Conservation (phyloP, 2,329 filamentous ascomycete species). For the Claviceps digitariae region DNA sequence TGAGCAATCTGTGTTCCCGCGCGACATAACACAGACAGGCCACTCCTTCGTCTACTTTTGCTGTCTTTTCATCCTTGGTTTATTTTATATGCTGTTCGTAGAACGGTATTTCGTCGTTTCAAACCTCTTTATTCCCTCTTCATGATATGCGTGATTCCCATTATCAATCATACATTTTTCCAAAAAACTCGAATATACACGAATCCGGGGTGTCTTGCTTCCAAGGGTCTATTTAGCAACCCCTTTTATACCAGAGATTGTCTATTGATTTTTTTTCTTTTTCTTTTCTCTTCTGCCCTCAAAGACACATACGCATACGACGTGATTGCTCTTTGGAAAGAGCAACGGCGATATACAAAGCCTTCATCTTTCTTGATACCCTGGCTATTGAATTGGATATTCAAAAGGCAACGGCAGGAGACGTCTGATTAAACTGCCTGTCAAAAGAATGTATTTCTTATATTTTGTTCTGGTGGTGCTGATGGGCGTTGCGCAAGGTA, state of each 20-base stretch:
- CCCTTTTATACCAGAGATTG: too few species aligned
- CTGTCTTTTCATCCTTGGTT: neutral
- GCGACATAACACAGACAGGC: too few species aligned
- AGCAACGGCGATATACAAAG: neutral
- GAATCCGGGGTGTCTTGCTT: too few species aligned
- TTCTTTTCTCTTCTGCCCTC: neutral
- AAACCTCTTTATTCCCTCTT: too few species aligned
- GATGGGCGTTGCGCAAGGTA: slow-evolving; percentile 33
- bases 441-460: slow-evolving; percentile 34
- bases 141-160: neutral
- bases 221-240: too few species aligned
- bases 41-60: too few species aligned
- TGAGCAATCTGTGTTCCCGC: neutral
- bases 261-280: neutral
- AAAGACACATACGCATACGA: neutral
- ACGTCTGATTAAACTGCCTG: neutral
- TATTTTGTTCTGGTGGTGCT: slow-evolving; percentile 33
- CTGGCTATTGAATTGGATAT: neutral
- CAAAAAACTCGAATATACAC: neutral
- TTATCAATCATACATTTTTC: too few species aligned
- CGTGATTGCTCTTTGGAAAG: neutral
- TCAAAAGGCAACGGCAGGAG: neutral
- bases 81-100: too few species aligned
- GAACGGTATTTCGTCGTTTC: too few species aligned
- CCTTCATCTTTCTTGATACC: neutral